phyloP scores from a whole-genome alignment of 1,284 basidiomycete species.

The Gymnopus androsaceus region DNA sequence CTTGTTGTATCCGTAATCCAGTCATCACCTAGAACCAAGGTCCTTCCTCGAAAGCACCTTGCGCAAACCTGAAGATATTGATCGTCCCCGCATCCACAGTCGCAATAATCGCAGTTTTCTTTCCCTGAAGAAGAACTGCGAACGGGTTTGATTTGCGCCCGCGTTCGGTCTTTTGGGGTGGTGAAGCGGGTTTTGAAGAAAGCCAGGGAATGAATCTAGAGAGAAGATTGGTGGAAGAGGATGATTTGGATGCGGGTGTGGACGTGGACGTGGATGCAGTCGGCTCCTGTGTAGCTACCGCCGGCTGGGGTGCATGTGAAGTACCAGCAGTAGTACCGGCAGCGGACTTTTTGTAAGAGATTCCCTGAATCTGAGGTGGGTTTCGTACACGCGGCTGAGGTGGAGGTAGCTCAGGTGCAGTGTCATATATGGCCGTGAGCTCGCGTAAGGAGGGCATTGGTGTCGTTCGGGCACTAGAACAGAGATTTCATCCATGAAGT shows the following conservation, averaged over 20 bases:
- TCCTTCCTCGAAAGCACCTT: slow-evolving; percentile 84
- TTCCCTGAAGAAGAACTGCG: slow-evolving; percentile 79
- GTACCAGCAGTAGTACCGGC: slow-evolving; percentile 14
- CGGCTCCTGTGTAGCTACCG: background rate
- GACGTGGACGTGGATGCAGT: slow-evolving; percentile 1
- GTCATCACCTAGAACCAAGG: slow-evolving; percentile 35
- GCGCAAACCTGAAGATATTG: slow-evolving; percentile 87
- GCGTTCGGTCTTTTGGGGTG: slow-evolving; percentile 3
- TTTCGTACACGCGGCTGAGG: slow-evolving; percentile 53
- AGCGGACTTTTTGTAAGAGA: slow-evolving; percentile 16
- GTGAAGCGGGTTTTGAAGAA: slow-evolving; percentile 26
- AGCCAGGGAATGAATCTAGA: slow-evolving; percentile 28
- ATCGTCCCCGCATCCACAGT: slow-evolving; percentile 89
- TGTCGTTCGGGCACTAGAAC: slow-evolving; percentile 66
- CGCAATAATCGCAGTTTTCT: slow-evolving; percentile 84
- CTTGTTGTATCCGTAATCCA: too few relatives aligned
- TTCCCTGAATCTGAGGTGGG: slow-evolving; percentile 21
- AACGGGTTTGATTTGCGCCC: slow-evolving; percentile 68
- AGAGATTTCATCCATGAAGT: background rate
- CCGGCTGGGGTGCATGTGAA: slow-evolving; percentile 6
- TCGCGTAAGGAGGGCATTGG: slow-evolving; percentile 74
- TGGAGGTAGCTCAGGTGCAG: slow-evolving; percentile 58
- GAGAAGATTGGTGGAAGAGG: slow-evolving; percentile 18
- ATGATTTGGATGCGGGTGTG: slow-evolving; percentile 1
- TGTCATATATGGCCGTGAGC: slow-evolving; percentile 61